phyloP scores from a whole-genome alignment of 768 basidiomycete genomes.

The Candolleomyces efflorescens region DNA sequence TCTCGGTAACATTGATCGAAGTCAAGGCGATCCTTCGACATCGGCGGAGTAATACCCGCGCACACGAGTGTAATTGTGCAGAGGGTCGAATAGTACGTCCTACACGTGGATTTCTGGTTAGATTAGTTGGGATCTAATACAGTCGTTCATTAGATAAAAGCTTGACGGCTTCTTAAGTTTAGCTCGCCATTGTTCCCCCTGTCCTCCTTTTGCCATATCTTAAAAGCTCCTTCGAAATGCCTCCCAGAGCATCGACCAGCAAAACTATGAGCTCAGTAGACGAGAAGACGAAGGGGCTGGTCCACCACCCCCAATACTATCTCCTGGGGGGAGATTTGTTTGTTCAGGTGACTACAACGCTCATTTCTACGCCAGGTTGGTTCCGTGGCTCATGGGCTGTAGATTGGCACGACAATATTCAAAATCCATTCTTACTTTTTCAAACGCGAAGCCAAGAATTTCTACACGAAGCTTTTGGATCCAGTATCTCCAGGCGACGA shows the following conservation, averaged over 20 bases:
- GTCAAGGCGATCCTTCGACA: not conserved
- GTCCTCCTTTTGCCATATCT: not conserved
- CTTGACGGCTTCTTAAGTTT: not conserved
- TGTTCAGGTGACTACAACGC: slow-evolving; percentile 33
- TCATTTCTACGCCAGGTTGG: not conserved
- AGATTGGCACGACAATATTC: slow-evolving; percentile 47
- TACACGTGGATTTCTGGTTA: not conserved
- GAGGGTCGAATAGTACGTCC: not conserved
- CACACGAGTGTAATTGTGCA: not conserved
- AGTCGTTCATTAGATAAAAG: not conserved
- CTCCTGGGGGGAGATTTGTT: slow-evolving; percentile 45
- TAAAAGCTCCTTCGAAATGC: not conserved
- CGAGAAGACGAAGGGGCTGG: not conserved
- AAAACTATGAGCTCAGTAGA: not conserved
- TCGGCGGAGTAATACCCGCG: not conserved
- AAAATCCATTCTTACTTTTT: slow-evolving; percentile 54
- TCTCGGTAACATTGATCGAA: not conserved
- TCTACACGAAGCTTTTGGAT: slow-evolving; percentile 28
- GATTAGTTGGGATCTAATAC: not conserved
- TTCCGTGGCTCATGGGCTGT: not conserved
- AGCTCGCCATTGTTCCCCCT: not conserved
- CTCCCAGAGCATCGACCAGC: not conserved
- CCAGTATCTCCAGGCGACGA: slow-evolving; percentile 21
- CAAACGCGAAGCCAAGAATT: slow-evolving; percentile 43
- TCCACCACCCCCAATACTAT: slow-evolving; percentile 36